Evolutionary conservation across 768 basidiomycete genomes (phyloP).

Genomic region (Coprinopsis marcescibilis): DNA sequence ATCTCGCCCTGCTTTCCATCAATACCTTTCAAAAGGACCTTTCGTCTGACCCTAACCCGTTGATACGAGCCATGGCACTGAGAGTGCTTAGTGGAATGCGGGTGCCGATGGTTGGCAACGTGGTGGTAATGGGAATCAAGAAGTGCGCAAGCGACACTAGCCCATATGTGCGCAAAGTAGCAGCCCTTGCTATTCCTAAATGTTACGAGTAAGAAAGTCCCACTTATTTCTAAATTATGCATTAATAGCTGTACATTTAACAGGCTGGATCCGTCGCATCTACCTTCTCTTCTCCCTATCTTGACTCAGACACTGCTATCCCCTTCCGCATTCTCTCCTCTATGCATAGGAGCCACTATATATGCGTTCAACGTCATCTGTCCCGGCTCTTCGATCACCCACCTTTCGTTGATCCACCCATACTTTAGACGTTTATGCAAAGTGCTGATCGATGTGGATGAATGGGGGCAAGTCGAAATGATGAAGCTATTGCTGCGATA

Average conservation of each 20-base stretch:
- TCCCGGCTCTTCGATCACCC: constrained; percentile 46
- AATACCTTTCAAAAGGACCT: constrained; percentile 99
- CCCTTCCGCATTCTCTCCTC: constrained; percentile 38
- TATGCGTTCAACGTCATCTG: constrained; percentile 86
- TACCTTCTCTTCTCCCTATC: constrained; percentile 63
- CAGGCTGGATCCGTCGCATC: constrained; percentile 72
- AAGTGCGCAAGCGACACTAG: constrained; percentile 90
- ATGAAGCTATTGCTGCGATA: constrained; percentile 78
- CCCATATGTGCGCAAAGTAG: constrained; percentile 92
- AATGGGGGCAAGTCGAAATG: constrained; percentile 90
- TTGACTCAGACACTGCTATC: constrained; percentile 52
- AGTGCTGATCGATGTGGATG: constrained; percentile 86
- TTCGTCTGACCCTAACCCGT: constrained; percentile 74
- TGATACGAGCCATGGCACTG: constrained; percentile 95
- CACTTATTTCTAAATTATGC: background rate
- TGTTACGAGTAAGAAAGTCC: constrained; percentile 59
- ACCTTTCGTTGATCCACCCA: constrained; percentile 77
- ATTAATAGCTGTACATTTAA: background rate
- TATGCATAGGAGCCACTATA: constrained; percentile 82
- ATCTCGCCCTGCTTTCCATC: constrained; percentile 91
- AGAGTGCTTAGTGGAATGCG: constrained; percentile 89
- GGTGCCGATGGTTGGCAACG: constrained; percentile 80
- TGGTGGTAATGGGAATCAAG: constrained; percentile 84
- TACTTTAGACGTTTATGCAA: constrained; percentile 84
- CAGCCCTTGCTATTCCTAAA: constrained; percentile 85